Base-by-base conservation (phyloP, 2,329 filamentous ascomycete genomes). In the Penicillium corylophilum region DNA sequence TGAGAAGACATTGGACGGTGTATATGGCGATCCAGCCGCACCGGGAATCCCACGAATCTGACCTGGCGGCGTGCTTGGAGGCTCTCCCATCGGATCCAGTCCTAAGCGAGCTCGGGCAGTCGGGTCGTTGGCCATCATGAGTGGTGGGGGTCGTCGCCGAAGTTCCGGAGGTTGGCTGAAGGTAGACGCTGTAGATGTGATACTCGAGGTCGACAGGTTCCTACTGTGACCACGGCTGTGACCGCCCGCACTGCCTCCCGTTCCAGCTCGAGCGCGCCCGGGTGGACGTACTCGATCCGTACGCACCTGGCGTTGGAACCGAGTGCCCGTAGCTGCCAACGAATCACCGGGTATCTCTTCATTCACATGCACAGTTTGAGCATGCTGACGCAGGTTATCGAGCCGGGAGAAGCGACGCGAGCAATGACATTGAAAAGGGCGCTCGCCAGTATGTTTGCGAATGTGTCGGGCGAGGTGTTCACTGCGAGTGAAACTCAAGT, bases 361-460 rank as follows among this genome's bases (percentile, higher is more conserved):
- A 70, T 97, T 96, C 51, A 95, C 89, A 70, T 99, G 94, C 1
- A 99, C 94, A 0, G 94, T 97, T 71, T 96, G 92, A 40, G 94
- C 94, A 78, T 99, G 94, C 69, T 99, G 94, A 53, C 94, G 85
- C 46, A 99, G 77, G 67, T 99, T 99, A 71, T 99, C 93, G 41
- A 97, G 82, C 44, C 93, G 84, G 9, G 94, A 97, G 70, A 99
- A 99, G 49, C 91, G 84, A 45, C 94, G 84, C 2, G 88, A 90
- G 72, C 94, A 99, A 71, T 97, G 94, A 62, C 94, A 99, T 72
- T 95, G 89, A 65, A 97, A 99, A 0, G 94, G 94, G 24, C 94
- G 86, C 76, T 99, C 94, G 47, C 94, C 94, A 0, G 94, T 99
- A 67, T 99, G 94, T 82, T 97, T 97, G 87, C 92, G 85, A 63